Percentiles rank a stretch among this genome's conserved stretches.
Evolutionary conservation across 2,329 filamentous ascomycete genomes (phyloP).

Genomic region (Corinectria fuckeliana): DNA sequence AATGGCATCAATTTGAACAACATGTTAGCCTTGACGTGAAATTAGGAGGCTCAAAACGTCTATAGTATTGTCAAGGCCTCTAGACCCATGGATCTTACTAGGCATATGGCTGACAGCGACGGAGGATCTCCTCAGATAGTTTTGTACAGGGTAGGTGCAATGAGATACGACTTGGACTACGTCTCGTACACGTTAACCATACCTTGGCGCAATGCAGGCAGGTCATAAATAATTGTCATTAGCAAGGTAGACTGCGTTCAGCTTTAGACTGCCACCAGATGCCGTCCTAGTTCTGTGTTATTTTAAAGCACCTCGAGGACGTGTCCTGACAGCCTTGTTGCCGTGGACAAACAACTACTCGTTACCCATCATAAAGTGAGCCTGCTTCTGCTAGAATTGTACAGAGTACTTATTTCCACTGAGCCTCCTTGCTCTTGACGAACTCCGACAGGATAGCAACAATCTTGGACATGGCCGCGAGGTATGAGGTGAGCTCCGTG

Average conservation of each 20-base stretch:
- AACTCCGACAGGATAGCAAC: slow-evolving; percentile 76
- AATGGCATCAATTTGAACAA: too few species aligned
- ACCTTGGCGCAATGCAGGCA: not conserved
- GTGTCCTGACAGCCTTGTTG: slow-evolving; percentile 20
- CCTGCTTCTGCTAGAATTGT: slow-evolving; percentile 1
- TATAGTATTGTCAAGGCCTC: too few species aligned
- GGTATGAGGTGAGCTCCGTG: slow-evolving; percentile 71
- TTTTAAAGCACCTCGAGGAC: slow-evolving; percentile 8
- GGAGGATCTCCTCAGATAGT: not conserved
- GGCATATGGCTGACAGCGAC: too few species aligned
- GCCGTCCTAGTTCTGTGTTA: slow-evolving; percentile 10
- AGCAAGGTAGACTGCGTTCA: not conserved
- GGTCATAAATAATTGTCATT: not conserved
- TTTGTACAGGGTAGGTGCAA: not conserved
- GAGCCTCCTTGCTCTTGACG: slow-evolving; percentile 61
- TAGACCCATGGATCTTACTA: too few species aligned
- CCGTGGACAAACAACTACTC: slow-evolving; percentile 8
- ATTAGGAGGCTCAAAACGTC: not conserved
- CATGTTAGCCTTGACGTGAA: too few species aligned
- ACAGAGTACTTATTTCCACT: slow-evolving; percentile 54
- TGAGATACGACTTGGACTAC: not conserved
- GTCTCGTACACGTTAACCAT: not conserved
- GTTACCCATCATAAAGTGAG: slow-evolving; percentile 15
- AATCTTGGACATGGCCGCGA: slow-evolving; percentile 78
- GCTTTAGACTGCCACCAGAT: slow-evolving; percentile 6